phyloP scores from a whole-genome alignment of 441 rosid genomes.

The Eruca vesicaria region DNA sequence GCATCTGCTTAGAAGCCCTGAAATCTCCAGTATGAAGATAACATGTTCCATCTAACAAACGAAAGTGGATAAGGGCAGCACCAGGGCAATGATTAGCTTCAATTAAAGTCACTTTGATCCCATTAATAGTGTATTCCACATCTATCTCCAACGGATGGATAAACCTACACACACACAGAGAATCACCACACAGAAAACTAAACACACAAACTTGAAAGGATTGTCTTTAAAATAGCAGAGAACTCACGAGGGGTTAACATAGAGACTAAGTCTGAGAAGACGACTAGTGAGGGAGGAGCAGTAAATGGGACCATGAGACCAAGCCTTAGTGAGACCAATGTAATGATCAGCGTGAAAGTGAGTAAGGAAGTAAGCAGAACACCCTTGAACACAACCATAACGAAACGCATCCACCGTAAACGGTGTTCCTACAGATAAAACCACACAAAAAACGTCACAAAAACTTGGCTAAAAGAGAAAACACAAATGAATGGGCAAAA shows the following conservation, averaged over 20 bases:
- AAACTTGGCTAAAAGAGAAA: slow-evolving; percentile 3
- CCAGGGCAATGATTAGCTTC: slow-evolving; percentile 92
- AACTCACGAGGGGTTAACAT: slow-evolving; percentile 55
- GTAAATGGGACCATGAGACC: slow-evolving; percentile 79
- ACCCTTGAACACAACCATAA: slow-evolving; percentile 60
- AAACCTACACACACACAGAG: slow-evolving; percentile 39
- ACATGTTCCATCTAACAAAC: slow-evolving; percentile 55
- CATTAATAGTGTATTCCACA: slow-evolving; percentile 49
- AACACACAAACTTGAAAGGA: background rate
- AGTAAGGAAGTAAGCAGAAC: slow-evolving; percentile 74
- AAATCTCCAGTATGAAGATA: slow-evolving; percentile 88
- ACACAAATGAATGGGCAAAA: background rate
- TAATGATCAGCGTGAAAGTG: slow-evolving; percentile 83
- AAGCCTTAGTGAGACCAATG: slow-evolving; percentile 65
- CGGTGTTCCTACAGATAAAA: slow-evolving; percentile 50
- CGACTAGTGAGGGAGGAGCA: slow-evolving; percentile 69
- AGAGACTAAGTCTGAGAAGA: slow-evolving; percentile 63
- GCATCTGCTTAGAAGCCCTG: slow-evolving; percentile 72
- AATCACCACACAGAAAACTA: slow-evolving; percentile 11
- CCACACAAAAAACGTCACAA: background rate
- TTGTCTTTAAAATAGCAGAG: background rate
- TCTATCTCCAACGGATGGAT: slow-evolving; percentile 58
- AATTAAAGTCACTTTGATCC: slow-evolving; percentile 57
- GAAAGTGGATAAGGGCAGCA: slow-evolving; percentile 68
- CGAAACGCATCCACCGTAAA: slow-evolving; percentile 86